Conservation (phyloP, 768 basidiomycete genomes). For the Coprinellus aureogranulatus region DNA sequence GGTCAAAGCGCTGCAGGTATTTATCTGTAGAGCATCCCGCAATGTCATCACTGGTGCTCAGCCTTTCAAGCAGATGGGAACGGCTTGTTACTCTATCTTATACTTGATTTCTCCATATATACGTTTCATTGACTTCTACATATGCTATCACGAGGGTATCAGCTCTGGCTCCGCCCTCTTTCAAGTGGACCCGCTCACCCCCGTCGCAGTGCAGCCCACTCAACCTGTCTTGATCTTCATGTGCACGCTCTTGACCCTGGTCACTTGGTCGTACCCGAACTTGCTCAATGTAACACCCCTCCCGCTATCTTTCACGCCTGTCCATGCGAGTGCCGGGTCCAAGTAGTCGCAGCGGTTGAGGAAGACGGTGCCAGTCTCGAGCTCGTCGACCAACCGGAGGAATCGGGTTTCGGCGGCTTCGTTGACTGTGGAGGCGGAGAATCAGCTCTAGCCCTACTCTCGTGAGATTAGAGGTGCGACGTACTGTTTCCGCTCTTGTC, state of each 20-base stretch:
- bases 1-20: too few relatives aligned
- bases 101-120: too few relatives aligned
- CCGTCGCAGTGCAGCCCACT: neutral
- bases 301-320: constrained; percentile 91
- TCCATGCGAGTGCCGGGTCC: constrained; percentile 94
- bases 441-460: neutral
- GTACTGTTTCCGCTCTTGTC: constrained; percentile 25
- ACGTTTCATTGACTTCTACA: too few relatives aligned
- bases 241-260: constrained; percentile 74
- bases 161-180: too few relatives aligned
- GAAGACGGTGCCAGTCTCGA: constrained; percentile 92
- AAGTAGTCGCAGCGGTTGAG: constrained; percentile 90
- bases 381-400: constrained; percentile 58
- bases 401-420: constrained; percentile 69
- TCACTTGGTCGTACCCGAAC: constrained; percentile 87
- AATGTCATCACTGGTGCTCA: too few relatives aligned
- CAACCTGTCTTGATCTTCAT: constrained; percentile 68
- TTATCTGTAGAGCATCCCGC: too few relatives aligned
- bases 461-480: too few relatives aligned
- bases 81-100: too few relatives aligned
- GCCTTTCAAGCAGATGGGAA: too few relatives aligned
- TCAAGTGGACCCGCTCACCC: neutral
- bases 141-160: too few relatives aligned
- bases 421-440: neutral
- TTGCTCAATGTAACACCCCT: constrained; percentile 87